Evolutionary conservation across 345 rosid genomes (phyloP).

Genomic region (Mallotus nudiflorus): DNA sequence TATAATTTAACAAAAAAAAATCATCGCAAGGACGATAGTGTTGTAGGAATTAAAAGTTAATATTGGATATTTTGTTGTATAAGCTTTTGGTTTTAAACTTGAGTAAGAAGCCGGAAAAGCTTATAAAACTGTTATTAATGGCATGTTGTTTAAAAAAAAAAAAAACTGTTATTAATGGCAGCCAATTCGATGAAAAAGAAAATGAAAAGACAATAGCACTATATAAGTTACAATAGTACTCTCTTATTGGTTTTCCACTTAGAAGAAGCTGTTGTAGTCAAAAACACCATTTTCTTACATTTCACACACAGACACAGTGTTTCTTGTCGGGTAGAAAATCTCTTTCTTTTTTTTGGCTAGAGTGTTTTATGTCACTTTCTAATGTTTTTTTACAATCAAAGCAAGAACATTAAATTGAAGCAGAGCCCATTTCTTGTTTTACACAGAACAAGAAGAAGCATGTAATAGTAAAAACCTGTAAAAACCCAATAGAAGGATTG

Average conservation of each 20-base stretch:
- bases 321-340: slow-evolving; percentile 54
- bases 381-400: slow-evolving; percentile 44
- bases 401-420: slow-evolving; percentile 32
- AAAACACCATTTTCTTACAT: slow-evolving; percentile 37
- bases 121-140: too few species aligned
- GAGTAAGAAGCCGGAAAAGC: slow-evolving; percentile 28
- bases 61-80: not conserved
- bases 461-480: not conserved
- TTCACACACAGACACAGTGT: slow-evolving; percentile 52
- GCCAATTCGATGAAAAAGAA: not conserved
- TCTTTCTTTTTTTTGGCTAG: slow-evolving; percentile 25
- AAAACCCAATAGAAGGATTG: slow-evolving; percentile 10
- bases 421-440: slow-evolving; percentile 6
- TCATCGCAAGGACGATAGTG: too few species aligned
- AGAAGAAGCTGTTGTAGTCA: slow-evolving; percentile 31
- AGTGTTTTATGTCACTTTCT: slow-evolving; percentile 52
- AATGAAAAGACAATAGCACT: not conserved
- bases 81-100: slow-evolving; percentile 25
- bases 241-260: not conserved
- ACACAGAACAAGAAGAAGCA: not conserved
- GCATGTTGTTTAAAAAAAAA: too few species aligned
- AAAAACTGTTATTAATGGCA: too few species aligned
- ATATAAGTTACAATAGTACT: not conserved
- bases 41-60: too few species aligned
- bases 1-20: too few species aligned